These are phyloP conservation scores for Gloeopeniophorella convolvens DNA, from an alignment of 768 basidiomycete genomes.

Conservation along the genomic window DNA sequence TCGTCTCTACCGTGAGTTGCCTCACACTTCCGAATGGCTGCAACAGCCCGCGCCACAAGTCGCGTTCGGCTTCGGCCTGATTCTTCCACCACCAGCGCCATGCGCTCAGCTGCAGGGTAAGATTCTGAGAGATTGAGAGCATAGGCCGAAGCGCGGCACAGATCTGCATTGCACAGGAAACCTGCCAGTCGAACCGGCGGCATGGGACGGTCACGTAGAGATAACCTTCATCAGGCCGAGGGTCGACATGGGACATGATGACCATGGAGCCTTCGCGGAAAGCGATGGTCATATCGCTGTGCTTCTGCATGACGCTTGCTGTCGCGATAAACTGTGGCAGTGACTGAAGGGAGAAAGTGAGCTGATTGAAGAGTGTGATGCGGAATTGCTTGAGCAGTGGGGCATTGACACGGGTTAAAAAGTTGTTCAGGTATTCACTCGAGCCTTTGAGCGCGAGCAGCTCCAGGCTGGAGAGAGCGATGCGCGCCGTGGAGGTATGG, in stretches of 20 bases:
- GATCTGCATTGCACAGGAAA: background rate
- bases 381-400: background rate
- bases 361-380: background rate
- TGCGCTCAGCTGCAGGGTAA: background rate
- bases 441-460: background rate
- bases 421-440: background rate
- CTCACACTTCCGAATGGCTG: background rate
- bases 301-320: background rate
- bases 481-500: background rate
- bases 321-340: background rate
- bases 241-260: background rate
- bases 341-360: background rate
- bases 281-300: background rate
- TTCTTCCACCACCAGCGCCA: background rate
- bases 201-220: background rate
- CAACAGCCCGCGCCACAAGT: background rate
- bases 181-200: background rate
- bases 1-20: background rate
- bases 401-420: background rate
- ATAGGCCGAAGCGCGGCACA: background rate
- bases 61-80: background rate
- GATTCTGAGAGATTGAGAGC: background rate
- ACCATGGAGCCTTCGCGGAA: background rate
- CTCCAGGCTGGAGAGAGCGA: slow-evolving; percentile 1
- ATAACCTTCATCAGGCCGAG: background rate